Evolutionary conservation across 2,329 filamentous ascomycete species (phyloP), one percentile per base, ranked within the genome.

Genomic region (Verticillium nubilum): DNA sequence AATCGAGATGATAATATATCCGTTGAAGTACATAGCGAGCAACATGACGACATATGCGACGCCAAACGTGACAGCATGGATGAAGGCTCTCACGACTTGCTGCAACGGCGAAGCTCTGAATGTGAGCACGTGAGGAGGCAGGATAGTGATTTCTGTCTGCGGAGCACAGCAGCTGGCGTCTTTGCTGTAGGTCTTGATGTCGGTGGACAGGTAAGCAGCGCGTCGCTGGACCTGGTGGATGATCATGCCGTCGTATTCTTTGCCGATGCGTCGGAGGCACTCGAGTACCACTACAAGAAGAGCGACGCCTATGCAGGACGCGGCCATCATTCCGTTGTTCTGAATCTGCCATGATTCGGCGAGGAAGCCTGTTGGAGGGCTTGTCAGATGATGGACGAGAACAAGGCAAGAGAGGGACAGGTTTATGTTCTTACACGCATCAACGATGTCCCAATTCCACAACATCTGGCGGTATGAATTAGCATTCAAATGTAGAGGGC

Each of bases 1-100:
- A 54, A 78, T 78, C 54, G 70, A 73, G 59, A 78, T 73, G 59
- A 79, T 76, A 58, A 78, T 70, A 59, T 77, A 78, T 26, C 76
- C 76, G 42, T 79, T 79, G 61, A 76, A 79, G 50, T 74, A 75
- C 76, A 79, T 79, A 55, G 75, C 76, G 52, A 78, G 66, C 61
- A 79, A 60, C 76, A 78, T 79, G 58, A 79, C 62, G 15, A 78
- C 70, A 56, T 78, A 79, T 1, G 76, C 76, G 31, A 78, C 57
- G 17, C 74, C 76, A 56, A 79, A 77, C 2, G 74, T 69, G 19
- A 68, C 64, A 5, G 74, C 73, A 62, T 79, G 72, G 27, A 79
- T 69, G 12, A 75, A 52, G 13, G 75, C 68, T 9, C 76, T 68
- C 19, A 75, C 65, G 2, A 76, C 58, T 67, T 79, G 76, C 67